A percentile compares a stretch with the other conserved stretches of the same genome.
Conservation (phyloP, 2,329 filamentous ascomycete genomes). For the Fusarium odoratissimum region DNA sequence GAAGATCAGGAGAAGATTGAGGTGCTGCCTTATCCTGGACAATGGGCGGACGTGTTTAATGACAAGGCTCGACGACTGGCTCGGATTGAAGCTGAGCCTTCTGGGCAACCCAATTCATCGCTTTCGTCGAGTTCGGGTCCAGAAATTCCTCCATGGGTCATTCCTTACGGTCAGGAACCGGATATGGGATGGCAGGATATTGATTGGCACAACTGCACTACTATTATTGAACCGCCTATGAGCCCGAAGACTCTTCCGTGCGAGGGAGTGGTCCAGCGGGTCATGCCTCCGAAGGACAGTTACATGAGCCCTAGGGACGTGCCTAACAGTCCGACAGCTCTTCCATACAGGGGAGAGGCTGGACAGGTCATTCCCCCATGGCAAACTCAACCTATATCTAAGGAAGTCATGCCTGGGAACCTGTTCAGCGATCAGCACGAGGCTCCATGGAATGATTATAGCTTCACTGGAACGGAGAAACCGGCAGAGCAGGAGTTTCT, state of each 20-base stretch:
- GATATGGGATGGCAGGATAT: not conserved
- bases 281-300: not conserved
- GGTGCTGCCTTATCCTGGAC: not conserved
- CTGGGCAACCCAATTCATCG: not conserved
- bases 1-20: not conserved
- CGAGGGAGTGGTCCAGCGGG: not conserved
- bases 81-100: not conserved
- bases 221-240: not conserved
- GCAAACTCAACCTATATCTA: not conserved
- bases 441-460: too few species aligned
- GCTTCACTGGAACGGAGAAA: not conserved
- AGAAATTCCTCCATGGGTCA: not conserved
- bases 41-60: not conserved
- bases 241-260: not conserved
- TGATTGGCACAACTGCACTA: not conserved
- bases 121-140: not conserved
- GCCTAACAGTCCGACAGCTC: too few species aligned
- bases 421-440: not conserved
- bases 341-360: not conserved
- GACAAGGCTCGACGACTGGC: not conserved
- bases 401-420: not conserved
- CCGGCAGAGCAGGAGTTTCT: not conserved
- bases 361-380: rapidly evolving
- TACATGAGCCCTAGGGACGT: not conserved
- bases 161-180: constrained; percentile 1